Evolutionary conservation across 2,329 filamentous ascomycete species (phyloP), one percentile per base, ranked within the genome.

Genomic region (Botrytis byssoidea): DNA sequence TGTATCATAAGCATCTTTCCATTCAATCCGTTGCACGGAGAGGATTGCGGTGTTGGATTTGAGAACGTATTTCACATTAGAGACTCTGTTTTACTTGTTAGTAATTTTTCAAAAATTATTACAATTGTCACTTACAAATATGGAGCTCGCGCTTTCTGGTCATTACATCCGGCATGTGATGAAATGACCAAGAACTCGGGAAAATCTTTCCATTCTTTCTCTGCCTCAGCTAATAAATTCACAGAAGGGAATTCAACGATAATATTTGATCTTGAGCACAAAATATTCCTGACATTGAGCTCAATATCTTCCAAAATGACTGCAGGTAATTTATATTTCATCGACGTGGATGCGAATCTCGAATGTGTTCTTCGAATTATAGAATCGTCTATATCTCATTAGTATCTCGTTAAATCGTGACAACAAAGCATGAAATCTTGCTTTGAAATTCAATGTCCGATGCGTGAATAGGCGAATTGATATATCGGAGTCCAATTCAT

Each of bases 281-380:
- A 7, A 4, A 76, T 74, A 16, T 69, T 48, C 14, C 71, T 61
- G 5, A 76, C 51, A 42, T 57, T 44, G 6, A 55, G 51, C 51
- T 77, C 76, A 7, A 77, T 76, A 32, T 77, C 74, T 74, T 77
- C 74, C 10, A 77, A 42, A 42, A 55, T 64, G 20, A 77, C 70
- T 42, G 76, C 70, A 70, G 76, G 76, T 25, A 76, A 70, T 35
- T 71, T 76, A 37, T 77, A 77, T 40, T 51, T 74, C 71, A 76
- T 74, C n/a, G 68, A 70, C 3, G 75, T 77, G 5, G 73, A 75
- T 42, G 75, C 75, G 46, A 74, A 73, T 29, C 74, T 68, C 9
- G 73, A 71, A 35, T 67, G 55, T 44, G 60, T 29, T 42, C 75
- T 74, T 46, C 57, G 59, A 40, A 75, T 48, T 35, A 74, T 70